Base-by-base conservation (phyloP, 2,329 filamentous ascomycete genomes). In the Dryadomyces quercus-mongolicae region DNA sequence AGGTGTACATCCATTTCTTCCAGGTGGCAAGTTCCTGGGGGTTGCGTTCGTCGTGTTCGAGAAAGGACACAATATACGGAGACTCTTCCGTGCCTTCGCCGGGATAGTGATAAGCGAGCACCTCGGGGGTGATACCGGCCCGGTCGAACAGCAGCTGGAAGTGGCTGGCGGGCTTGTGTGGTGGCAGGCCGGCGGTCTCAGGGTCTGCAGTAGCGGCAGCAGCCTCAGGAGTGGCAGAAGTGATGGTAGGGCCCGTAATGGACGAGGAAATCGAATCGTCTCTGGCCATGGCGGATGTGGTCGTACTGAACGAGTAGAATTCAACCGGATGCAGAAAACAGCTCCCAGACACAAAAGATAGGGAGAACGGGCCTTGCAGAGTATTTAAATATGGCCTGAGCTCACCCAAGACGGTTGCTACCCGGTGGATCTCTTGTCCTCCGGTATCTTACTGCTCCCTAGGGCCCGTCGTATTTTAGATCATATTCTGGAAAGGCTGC, bases 41-140 rank as follows among this genome's bases (percentile, higher is more conserved):
- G 65, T 89, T 85, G 59, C 80, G 77, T 10, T 77, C 75, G 64
- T 90, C 86, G 52, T 80, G 18, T 10, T 42, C 67, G 21, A 87
- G 75, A 69, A 84, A 90, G 54, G 80, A 77, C 59, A 89, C 84
- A 36, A 82, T 68, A 59, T 78, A 89, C 1, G 86, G 86, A 44
- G 84, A 79, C 46, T 84, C 78, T 9, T 73, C 65, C 2, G 85
- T 89, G 56, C 86, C 86, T 13, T 74, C 66, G 25, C 83, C 83
- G 16, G 67, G 63, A 60, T 85, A 86, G 3, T 68, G 64, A 65
- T 78, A 71, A 51, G 76, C 69, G 48, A 82, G 66, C 9, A 84
- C 76, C 53, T 76, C 74, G 49, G 75, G 70, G 0, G 76, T 82
- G 51, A 86, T 68, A 47, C 76, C 76, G 25, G 74, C 73, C 53